Evolutionary conservation across 768 basidiomycete species (phyloP).

Genomic region (Lenzites betulinus): DNA sequence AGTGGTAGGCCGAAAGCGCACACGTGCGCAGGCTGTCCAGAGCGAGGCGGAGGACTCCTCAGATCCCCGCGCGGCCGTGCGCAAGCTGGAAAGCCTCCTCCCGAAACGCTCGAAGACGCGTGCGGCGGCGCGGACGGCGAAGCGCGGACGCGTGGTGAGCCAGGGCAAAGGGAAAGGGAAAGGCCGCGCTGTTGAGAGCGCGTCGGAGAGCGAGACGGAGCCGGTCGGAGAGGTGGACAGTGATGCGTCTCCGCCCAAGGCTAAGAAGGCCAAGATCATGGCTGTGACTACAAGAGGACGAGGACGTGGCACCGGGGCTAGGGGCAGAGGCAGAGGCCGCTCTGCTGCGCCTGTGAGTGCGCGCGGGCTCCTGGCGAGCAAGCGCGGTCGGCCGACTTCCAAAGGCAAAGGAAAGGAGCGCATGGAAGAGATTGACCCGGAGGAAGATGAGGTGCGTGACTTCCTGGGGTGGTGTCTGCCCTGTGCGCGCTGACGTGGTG

Average conservation of each 20-base stretch:
- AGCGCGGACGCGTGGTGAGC: neutral
- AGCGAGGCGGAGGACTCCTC: constrained; percentile 4
- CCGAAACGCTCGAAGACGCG: constrained; percentile 21
- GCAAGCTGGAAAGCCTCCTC: constrained; percentile 24
- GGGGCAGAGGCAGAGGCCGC: constrained; percentile 9
- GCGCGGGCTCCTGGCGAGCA: constrained; percentile 11
- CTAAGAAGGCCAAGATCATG: neutral
- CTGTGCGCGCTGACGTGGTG: neutral
- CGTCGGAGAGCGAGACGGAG: constrained; percentile 1
- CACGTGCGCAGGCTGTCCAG: constrained; percentile 14
- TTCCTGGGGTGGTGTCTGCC: neutral
- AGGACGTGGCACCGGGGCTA: constrained; percentile 1
- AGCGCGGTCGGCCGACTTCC: constrained; percentile 12
- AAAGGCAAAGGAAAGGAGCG: constrained; percentile 21
- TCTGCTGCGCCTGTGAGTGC: neutral
- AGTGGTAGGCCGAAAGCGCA: constrained; percentile 13
- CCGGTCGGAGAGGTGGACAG: neutral
- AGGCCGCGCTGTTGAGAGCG: constrained; percentile 9
- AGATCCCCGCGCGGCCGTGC: constrained; percentile 20
- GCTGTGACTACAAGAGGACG: neutral
- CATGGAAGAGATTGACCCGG: constrained; percentile 18
- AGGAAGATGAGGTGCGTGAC: constrained; percentile 28
- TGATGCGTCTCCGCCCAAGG: constrained; percentile 17
- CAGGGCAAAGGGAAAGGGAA: constrained; percentile 14
- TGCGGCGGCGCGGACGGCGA: neutral